Evolutionary conservation across 2,329 filamentous ascomycete species (phyloP), one percentile per base, ranked within the genome.

Genomic region (Botrytis tulipae): DNA sequence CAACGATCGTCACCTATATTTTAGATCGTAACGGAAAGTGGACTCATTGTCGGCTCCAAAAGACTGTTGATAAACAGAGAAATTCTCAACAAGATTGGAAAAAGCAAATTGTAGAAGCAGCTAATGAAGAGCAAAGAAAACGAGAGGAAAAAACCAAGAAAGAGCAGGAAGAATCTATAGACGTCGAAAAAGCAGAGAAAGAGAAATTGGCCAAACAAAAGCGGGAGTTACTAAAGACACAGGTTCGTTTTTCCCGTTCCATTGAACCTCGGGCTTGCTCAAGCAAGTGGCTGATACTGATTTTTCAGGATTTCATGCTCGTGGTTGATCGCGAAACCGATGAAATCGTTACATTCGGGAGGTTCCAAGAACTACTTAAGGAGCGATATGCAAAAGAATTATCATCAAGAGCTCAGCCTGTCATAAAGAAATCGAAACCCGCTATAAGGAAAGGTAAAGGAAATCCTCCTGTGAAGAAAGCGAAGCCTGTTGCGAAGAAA

Each of bases 251-350:
- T 32, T 8, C n/a, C 4, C 18, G 29, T 1, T 4, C 25, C 3
- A 18, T n/a, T 16, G 22, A 4, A 7, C 16, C 29, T 32, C 8
- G 4, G 14, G 4, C 4, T 32, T 25, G 44, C 18, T 18, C 42
- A 22, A 37, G 22, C 8, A 20, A 25, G 20, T 18, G 20, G 6
- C 35, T 14, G 22, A 42, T 68, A 68, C 42, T 68, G 10, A 68
- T 4, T 40, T 10, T 29, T n/a, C 7, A 68, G 66, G 66, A 68
- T 25, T 40, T 35, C 22, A 69, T 59, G n/a, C 48, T 42, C 14
- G 48, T 59, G 46, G 48, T 68, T 57, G 66, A 69, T 57, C 32
- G 48, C 16, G 66, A 69, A 16, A 42, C 51, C 10, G 29, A 69
- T 29, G 48, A 69, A 42, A 42, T 57, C 12, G 35, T 57, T n/a